Conservation (phyloP, 805 yeast genomes). For the Torulaspora quercuum region DNA sequence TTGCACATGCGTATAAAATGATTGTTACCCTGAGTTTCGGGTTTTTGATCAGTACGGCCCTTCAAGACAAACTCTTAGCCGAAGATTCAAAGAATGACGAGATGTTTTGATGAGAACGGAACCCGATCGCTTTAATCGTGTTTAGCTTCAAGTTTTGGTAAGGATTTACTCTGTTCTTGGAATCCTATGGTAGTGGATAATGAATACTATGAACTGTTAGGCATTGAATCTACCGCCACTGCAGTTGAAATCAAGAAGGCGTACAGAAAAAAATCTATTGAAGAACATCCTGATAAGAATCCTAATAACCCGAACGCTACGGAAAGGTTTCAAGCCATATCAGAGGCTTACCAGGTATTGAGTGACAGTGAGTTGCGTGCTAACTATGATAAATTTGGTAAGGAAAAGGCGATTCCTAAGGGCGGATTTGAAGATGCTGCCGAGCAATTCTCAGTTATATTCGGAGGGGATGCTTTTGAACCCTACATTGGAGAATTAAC, state of each 20-base stretch:
- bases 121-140: too few species aligned
- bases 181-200: slow-evolving; percentile 67
- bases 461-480: slow-evolving; percentile 87
- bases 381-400: slow-evolving; percentile 72
- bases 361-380: slow-evolving; percentile 60
- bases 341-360: slow-evolving; percentile 76
- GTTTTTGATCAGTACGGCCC: too few species aligned
- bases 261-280: slow-evolving; percentile 70
- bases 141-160: too few species aligned
- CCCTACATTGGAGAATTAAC: slow-evolving; percentile 87
- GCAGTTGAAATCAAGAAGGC: slow-evolving; percentile 73
- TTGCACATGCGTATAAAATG: too few species aligned
- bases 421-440: slow-evolving; percentile 76
- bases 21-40: too few species aligned
- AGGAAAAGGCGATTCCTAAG: slow-evolving; percentile 63
- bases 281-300: slow-evolving; percentile 79
- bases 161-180: not conserved
- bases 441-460: slow-evolving; percentile 65
- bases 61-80: not conserved
- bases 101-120: too few species aligned
- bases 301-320: slow-evolving; percentile 75
- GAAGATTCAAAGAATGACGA: not conserved
- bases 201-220: slow-evolving; percentile 65
- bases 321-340: slow-evolving; percentile 55
- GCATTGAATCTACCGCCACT: slow-evolving; percentile 54